phyloP scores from a whole-genome alignment of 257 asterid genomes.

The Misopates orontium region DNA sequence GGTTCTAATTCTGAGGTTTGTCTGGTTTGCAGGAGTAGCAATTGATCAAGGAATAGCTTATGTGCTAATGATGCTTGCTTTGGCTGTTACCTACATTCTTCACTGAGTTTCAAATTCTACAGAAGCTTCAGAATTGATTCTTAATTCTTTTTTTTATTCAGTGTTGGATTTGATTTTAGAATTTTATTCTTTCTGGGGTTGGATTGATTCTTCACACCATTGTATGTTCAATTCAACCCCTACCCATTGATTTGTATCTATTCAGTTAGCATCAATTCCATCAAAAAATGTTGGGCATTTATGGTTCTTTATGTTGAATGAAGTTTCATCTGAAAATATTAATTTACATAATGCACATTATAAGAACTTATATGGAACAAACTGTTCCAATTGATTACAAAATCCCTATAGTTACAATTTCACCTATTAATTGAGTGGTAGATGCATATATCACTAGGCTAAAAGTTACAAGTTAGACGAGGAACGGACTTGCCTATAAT shows the following conservation, averaged over 20 bases:
- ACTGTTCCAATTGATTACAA: not conserved
- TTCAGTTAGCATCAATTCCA: not conserved
- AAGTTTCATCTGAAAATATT: not conserved
- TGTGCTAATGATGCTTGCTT: slow-evolving; percentile 16
- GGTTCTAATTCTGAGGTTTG: not conserved
- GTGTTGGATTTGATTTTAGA: no score
- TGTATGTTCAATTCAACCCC: not conserved
- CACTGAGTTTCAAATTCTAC: not conserved
- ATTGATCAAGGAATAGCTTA: slow-evolving; percentile 25
- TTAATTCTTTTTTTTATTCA: no score
- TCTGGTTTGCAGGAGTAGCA: slow-evolving; percentile 8
- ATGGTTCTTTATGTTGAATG: not conserved
- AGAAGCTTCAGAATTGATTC: no score
- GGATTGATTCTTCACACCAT: not conserved
- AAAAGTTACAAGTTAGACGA: not conserved
- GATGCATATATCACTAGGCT: not conserved
- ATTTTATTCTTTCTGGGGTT: not conserved
- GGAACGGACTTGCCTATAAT: slow-evolving; percentile 32
- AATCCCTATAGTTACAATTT: not conserved
- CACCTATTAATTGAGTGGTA: not conserved
- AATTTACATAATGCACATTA: not conserved
- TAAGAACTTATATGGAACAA: not conserved
- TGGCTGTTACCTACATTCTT: slow-evolving; percentile 12
- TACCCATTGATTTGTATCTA: not conserved
- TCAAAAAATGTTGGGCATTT: not conserved